Percentiles rank a stretch among this genome's conserved stretches.
Conservation (phyloP, 163 green algal species). For the Smithsoniella earleae region DNA sequence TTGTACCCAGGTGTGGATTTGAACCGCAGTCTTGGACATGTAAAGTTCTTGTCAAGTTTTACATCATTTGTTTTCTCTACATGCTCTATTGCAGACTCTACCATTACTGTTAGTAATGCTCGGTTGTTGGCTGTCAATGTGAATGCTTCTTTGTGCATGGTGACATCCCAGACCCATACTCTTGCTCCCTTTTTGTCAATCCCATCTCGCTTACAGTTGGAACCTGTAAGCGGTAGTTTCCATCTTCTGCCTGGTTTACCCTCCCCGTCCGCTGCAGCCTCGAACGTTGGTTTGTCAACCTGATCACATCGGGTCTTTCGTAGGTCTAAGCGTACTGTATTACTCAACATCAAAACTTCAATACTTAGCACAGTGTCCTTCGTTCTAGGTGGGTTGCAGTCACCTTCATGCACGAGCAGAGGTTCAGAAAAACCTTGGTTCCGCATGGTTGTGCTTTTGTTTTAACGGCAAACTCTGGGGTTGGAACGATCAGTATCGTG, state of each 20-base stretch:
- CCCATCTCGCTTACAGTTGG: slow-evolving; percentile 32
- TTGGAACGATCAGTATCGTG: slow-evolving; percentile 46
- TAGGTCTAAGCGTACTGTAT: slow-evolving; percentile 13
- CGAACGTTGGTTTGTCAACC: slow-evolving; percentile 29
- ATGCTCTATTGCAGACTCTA: slow-evolving; percentile 44
- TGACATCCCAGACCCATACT: slow-evolving; percentile 47
- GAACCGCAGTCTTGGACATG: slow-evolving; percentile 32
- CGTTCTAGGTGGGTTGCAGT: background rate
- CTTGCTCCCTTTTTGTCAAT: slow-evolving; percentile 40
- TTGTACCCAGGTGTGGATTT: slow-evolving; percentile 26
- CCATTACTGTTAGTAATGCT: slow-evolving; percentile 35
- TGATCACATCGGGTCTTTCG: background rate
- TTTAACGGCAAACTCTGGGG: slow-evolving; percentile 47
- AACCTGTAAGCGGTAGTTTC: slow-evolving; percentile 39
- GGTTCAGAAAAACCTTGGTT: slow-evolving; percentile 59
- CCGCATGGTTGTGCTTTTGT: slow-evolving; percentile 31
- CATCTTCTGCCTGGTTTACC: slow-evolving; percentile 31
- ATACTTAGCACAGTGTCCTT: background rate
- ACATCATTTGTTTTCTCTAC: slow-evolving; percentile 39
- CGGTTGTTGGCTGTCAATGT: slow-evolving; percentile 34
- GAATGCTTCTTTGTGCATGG: slow-evolving; percentile 47
- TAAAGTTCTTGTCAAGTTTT: slow-evolving; percentile 39
- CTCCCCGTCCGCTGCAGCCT: slow-evolving; percentile 20
- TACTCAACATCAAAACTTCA: slow-evolving; percentile 11
- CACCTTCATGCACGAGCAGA: slow-evolving; percentile 59